Conservation (phyloP, 1,284 basidiomycete species). For the Cryptococcus jaspeensis region DNA sequence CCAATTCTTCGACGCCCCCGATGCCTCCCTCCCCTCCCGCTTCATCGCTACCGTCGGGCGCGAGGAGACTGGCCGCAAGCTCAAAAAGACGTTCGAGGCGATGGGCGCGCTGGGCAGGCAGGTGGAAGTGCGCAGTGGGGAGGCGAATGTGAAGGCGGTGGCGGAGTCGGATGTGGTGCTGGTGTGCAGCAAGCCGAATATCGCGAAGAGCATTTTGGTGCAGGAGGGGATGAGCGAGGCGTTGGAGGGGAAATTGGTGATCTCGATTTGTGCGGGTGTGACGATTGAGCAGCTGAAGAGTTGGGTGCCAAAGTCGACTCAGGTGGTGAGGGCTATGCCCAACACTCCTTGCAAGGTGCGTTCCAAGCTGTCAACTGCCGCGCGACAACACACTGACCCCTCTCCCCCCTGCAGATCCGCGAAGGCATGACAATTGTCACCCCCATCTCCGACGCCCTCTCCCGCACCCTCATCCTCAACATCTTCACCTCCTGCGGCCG, state of each 20-base stretch:
- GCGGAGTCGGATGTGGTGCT: slow-evolving; percentile 78
- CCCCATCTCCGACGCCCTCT: slow-evolving; percentile 48
- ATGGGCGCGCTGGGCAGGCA: slow-evolving; percentile 58
- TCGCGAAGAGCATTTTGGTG: slow-evolving; percentile 71
- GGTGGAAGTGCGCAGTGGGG: slow-evolving; percentile 63
- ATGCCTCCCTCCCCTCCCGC: slow-evolving; percentile 69
- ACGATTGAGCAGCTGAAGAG: slow-evolving; percentile 76
- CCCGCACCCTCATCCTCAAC: slow-evolving; percentile 76
- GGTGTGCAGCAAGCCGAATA: slow-evolving; percentile 91
- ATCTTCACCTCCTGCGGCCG: slow-evolving; percentile 94
- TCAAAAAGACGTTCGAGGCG: slow-evolving; percentile 64
- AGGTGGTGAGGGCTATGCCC: slow-evolving; percentile 94
- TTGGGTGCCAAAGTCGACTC: slow-evolving; percentile 74
- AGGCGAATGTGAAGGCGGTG: slow-evolving; percentile 71
- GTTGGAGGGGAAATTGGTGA: slow-evolving; percentile 82
- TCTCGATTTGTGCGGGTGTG: slow-evolving; percentile 95
- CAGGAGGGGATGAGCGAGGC: slow-evolving; percentile 83
- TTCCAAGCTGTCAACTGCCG: too few species aligned
- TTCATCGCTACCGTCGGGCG: slow-evolving; percentile 87
- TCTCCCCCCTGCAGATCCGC: slow-evolving; percentile 65
- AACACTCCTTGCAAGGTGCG: slow-evolving; percentile 94
- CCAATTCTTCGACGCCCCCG: slow-evolving; percentile 53
- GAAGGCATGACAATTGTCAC: slow-evolving; percentile 96
- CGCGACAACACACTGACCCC: too few species aligned
- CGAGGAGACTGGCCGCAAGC: slow-evolving; percentile 72